Evolutionary conservation across 1,139 yeast species (phyloP), one percentile per base, ranked within the genome.

Genomic region (Yamadazyma atlantica): DNA sequence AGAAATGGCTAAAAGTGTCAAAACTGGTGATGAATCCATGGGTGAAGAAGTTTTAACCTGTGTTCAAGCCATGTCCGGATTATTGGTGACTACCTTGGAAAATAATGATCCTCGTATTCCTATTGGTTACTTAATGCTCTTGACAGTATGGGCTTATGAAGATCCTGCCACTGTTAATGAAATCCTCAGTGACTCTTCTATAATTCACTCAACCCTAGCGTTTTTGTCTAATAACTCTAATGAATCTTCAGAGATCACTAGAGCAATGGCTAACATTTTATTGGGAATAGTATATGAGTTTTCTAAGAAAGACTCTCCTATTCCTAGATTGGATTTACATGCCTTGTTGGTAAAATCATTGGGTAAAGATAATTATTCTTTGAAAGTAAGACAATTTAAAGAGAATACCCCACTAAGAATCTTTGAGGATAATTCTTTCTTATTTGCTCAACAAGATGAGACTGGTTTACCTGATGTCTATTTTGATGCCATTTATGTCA

Each of bases 401-500:
- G 85, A 85, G 33, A 69, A 73, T 41, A 60, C 74, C 0, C 57
- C 64, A 9, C 80, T 88, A 53, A 70, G 75, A 14, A 74, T 75
- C 35, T 84, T 78, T 47, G 80, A 77, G 23, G 77, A 73, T 9
- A 70, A 70, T 5, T 27, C 50, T 38, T 36, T 53, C 42, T 27
- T 54, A 28, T 43, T 46, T 33, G 43, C 57, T 34, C 46, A 44
- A 10, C 75, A 77, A 44, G 95, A 88, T 54, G 82, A 79, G 3
- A 81, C 95, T 1, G 98, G 98, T 1, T 69, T 90, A 28, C 98
- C 97, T 0, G 78, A 80, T 40, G 87, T 90, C 1, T 88, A 75
- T 49, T 84, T 92, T 53, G 85, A 82, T 45, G 54, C 75, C 0
- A 63, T 71, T 3, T 88, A 87, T 53, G 82, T 87, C 3, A 66